phyloP scores from a whole-genome alignment of 2,329 filamentous ascomycete genomes.

The Eutypella sp. region DNA sequence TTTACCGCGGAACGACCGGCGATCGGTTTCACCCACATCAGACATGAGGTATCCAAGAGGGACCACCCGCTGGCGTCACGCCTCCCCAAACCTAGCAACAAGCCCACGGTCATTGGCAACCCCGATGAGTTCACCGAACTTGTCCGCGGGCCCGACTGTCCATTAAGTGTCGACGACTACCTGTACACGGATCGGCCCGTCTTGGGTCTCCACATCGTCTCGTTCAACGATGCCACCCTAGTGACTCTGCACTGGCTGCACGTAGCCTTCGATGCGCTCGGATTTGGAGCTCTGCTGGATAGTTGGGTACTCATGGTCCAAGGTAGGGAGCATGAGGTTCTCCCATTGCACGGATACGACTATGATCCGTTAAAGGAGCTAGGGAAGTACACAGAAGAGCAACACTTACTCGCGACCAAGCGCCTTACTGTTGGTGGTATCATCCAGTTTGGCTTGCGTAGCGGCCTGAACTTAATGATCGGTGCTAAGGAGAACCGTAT shows the following conservation, averaged over 20 bases:
- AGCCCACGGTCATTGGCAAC: slow-evolving; percentile 20
- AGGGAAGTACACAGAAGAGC: slow-evolving; percentile 18
- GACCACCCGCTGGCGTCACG: slow-evolving; percentile 29
- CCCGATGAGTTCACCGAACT: slow-evolving; percentile 21
- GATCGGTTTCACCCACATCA: slow-evolving; percentile 28
- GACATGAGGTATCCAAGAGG: slow-evolving; percentile 23
- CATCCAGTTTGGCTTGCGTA: slow-evolving; percentile 23
- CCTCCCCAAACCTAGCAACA: slow-evolving; percentile 20
- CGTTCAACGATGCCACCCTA: slow-evolving; percentile 37
- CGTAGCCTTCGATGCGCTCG: slow-evolving; percentile 35
- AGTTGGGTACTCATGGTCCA: slow-evolving; percentile 36
- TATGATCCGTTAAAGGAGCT: slow-evolving; percentile 28
- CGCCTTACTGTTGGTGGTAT: slow-evolving; percentile 16
- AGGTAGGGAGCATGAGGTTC: slow-evolving; percentile 30
- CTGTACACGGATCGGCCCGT: slow-evolving; percentile 32
- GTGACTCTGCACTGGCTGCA: slow-evolving; percentile 36
- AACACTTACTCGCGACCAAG: slow-evolving; percentile 13
- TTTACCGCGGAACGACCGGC: slow-evolving; percentile 31
- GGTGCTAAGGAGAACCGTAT: slow-evolving; percentile 29
- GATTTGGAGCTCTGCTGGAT: slow-evolving; percentile 30
- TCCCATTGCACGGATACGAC: slow-evolving; percentile 19
- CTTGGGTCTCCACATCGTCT: slow-evolving; percentile 36
- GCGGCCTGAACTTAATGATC: slow-evolving; percentile 22
- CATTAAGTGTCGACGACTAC: slow-evolving; percentile 30
- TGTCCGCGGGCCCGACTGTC: slow-evolving; percentile 12